These are phyloP conservation scores for Fusarium marasasianum DNA, from an alignment of 2,329 filamentous ascomycete species.

Conservation along the genomic window DNA sequence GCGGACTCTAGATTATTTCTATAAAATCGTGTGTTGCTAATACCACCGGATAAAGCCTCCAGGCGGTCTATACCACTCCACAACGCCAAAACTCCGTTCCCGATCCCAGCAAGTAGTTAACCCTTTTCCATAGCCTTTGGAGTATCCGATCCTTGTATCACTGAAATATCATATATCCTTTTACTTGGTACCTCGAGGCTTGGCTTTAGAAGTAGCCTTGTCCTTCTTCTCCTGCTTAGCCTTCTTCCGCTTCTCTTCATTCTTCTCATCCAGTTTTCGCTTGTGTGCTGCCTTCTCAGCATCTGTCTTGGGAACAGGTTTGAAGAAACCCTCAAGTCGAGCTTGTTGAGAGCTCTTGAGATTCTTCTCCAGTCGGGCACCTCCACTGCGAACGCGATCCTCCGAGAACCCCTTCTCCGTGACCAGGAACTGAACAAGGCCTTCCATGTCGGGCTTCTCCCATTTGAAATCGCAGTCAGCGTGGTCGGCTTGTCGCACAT, in stretches of 20 bases:
- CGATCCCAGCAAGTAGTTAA: neutral
- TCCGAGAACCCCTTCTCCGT: constrained; percentile 97
- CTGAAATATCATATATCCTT: neutral
- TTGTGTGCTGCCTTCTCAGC: constrained; percentile 86
- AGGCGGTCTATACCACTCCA: constrained; percentile 9
- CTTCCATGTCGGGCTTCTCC: constrained; percentile 92
- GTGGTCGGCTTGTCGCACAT: constrained; percentile 84
- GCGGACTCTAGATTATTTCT: neutral
- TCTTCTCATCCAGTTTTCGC: constrained; percentile 92
- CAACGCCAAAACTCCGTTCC: constrained; percentile 40
- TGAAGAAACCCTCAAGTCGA: constrained; percentile 96
- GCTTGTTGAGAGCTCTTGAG: constrained; percentile 91
- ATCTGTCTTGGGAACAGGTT: constrained; percentile 87
- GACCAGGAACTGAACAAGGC: constrained; percentile 88
- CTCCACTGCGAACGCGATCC: constrained; percentile 85
- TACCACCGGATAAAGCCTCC: neutral
- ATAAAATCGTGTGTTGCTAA: neutral
- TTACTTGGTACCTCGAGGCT: constrained; percentile 72
- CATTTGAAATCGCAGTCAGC: constrained; percentile 96
- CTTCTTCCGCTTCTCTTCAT: constrained; percentile 94
- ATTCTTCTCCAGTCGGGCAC: constrained; percentile 84
- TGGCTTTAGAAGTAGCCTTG: constrained; percentile 90
- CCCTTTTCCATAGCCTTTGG: neutral
- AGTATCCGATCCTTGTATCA: neutral
- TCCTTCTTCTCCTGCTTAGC: constrained; percentile 94